Evolutionary conservation across 1,139 yeast genomes (phyloP).

Genomic region (Pneumocystis sp.): DNA sequence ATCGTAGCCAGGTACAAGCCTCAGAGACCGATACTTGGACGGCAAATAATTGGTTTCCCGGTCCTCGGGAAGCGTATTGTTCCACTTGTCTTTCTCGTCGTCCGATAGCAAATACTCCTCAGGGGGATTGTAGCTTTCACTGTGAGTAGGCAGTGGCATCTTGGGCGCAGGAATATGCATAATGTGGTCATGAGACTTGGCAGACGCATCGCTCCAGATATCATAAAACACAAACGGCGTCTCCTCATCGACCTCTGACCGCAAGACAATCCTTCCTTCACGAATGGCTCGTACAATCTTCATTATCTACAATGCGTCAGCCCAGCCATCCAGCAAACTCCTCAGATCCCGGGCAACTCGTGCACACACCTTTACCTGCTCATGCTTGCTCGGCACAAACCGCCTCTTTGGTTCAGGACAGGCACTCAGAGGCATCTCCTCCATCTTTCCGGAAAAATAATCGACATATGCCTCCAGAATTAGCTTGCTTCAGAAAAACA

Average conservation of each 20-base stretch:
- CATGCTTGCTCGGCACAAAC: conserved; percentile 91
- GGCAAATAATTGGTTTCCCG: conserved; percentile 48
- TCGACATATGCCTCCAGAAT: conserved; percentile 41
- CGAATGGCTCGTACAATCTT: conserved; percentile 91
- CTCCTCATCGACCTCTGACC: conserved; percentile 37
- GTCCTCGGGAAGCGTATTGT: conserved; percentile 56
- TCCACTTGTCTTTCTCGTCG: conserved; percentile 66
- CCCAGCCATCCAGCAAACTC: too few species aligned
- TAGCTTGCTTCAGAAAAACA: not conserved
- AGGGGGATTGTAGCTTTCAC: conserved; percentile 95
- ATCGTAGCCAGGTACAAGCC: conserved; percentile 88
- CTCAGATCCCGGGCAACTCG: too few species aligned
- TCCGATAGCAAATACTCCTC: conserved; percentile 74
- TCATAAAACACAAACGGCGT: conserved; percentile 35
- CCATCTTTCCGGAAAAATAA: conserved; percentile 80
- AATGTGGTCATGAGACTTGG: conserved; percentile 44
- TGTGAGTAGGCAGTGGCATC: conserved; percentile 88
- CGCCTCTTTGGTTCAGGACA: conserved; percentile 95
- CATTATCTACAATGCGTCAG: conserved; percentile 42
- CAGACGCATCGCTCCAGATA: conserved; percentile 57
- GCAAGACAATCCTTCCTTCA: conserved; percentile 83
- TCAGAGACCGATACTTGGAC: conserved; percentile 60
- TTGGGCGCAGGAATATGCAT: conserved; percentile 94
- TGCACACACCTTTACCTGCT: conserved; percentile 30
- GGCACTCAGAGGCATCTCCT: conserved; percentile 84